Percentiles rank a stretch among this genome's conserved stretches.
phyloP scores from a whole-genome alignment of 225 moss, liverwort and hornwort genomes.

The Sphagnum tenellum region DNA sequence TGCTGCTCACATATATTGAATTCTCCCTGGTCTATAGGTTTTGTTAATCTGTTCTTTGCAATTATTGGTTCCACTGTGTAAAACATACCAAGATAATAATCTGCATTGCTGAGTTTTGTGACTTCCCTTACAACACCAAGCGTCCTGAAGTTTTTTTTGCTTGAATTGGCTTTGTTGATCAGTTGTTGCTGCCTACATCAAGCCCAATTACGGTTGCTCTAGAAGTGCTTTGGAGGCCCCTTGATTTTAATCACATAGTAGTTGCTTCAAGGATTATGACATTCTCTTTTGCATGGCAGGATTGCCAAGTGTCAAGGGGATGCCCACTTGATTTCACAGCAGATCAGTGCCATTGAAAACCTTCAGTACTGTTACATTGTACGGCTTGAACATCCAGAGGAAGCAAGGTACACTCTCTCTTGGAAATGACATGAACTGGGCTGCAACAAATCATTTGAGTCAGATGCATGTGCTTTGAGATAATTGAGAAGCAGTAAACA shows the following conservation, averaged over 20 bases:
- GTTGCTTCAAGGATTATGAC: too few relatives aligned
- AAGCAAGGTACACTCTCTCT: constrained; percentile 50
- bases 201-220: too few relatives aligned
- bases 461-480: neutral
- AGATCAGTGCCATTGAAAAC: constrained; percentile 63
- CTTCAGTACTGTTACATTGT: constrained; percentile 78
- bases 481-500: neutral
- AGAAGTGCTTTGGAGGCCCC: too few relatives aligned
- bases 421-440: neutral
- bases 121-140: too few relatives aligned
- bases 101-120: too few relatives aligned
- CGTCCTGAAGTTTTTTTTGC: too few relatives aligned
- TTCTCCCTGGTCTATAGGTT: neutral
- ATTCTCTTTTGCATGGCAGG: constrained; percentile 15
- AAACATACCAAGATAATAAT: too few relatives aligned
- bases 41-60: too few relatives aligned
- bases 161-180: too few relatives aligned
- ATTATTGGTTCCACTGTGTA: too few relatives aligned
- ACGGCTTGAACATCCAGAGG: constrained; percentile 46
- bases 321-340: constrained; percentile 22
- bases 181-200: too few relatives aligned
- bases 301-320: constrained; percentile 30
- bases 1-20: neutral
- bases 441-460: neutral
- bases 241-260: too few relatives aligned